A percentile compares a stretch with the other conserved stretches of the same genome.
phyloP scores from a whole-genome alignment of 2,329 filamentous ascomycete species.

The Bipolaris victoriae region DNA sequence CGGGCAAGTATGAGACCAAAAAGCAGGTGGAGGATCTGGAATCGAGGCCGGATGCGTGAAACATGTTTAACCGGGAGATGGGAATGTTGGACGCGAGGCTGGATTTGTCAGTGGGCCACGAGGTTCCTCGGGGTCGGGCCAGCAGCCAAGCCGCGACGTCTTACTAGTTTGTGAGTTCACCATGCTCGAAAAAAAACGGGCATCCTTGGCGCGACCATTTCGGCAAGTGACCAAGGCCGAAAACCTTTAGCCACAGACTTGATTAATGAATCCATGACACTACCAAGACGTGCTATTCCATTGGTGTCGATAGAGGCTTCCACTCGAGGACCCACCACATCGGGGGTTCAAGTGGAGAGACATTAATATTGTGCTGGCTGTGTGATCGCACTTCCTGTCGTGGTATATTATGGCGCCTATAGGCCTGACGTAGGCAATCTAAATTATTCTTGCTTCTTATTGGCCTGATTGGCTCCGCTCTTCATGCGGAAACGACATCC shows the following conservation, averaged over 20 bases:
- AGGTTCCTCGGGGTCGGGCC: neutral
- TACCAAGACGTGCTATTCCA: too few species aligned
- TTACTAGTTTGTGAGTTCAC: too few species aligned
- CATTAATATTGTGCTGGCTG: neutral
- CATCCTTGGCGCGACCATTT: too few species aligned
- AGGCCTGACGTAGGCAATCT: conserved; percentile 15
- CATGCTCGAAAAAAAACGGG: too few species aligned
- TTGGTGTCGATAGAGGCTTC: too few species aligned
- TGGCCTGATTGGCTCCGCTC: conserved; percentile 1
- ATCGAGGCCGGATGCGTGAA: neutral
- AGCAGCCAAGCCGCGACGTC: too few species aligned
- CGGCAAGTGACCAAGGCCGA: too few species aligned
- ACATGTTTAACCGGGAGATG: neutral
- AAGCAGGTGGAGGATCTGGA: conserved; percentile 14
- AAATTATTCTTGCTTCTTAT: neutral
- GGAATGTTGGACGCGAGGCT: neutral
- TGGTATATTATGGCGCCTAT: conserved; percentile 1
- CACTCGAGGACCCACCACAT: too few species aligned
- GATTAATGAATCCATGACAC: too few species aligned
- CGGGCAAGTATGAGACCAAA: conserved; percentile 17
- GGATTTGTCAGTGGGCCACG: neutral
- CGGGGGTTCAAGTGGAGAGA: neutral
- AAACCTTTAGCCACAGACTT: too few species aligned
- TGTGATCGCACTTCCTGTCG: neutral
- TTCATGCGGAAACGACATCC: conserved; percentile 9